Evolutionary conservation across 345 rosid species (phyloP).

Genomic region (Cochlearia excelsa): DNA sequence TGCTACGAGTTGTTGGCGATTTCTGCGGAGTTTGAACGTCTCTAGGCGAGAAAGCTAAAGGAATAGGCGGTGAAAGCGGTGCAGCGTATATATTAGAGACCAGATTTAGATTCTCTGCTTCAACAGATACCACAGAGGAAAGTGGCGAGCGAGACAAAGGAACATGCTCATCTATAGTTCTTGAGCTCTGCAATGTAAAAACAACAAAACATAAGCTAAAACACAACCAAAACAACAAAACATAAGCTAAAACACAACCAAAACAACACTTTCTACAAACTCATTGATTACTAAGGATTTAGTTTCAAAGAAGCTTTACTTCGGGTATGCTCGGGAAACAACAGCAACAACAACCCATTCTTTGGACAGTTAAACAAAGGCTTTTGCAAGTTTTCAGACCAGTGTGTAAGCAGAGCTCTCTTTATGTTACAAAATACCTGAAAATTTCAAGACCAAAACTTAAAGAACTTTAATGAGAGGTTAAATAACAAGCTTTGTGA

Average conservation of each 20-base stretch:
- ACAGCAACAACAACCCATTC: conserved; percentile 80
- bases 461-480: neutral
- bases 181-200: conserved; percentile 40
- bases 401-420: no score
- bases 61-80: conserved; percentile 72
- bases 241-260: no score
- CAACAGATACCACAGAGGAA: conserved; percentile 33
- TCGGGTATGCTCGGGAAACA: conserved; percentile 71
- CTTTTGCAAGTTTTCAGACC: no score
- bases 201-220: neutral
- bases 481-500: neutral
- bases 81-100: conserved; percentile 58
- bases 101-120: conserved; percentile 52
- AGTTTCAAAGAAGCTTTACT: conserved; percentile 24
- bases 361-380: neutral
- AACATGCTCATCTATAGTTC: conserved; percentile 58
- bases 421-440: neutral
- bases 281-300: conserved; percentile 18
- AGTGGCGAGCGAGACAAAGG: conserved; percentile 53
- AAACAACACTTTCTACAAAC: neutral
- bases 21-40: conserved; percentile 46
- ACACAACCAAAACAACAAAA: no score
- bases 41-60: conserved; percentile 46
- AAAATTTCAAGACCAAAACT: neutral
- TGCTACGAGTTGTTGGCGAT: conserved; percentile 39